Base-by-base conservation (phyloP, 2,329 filamentous ascomycete genomes). In the Talaromyces sp. region DNA sequence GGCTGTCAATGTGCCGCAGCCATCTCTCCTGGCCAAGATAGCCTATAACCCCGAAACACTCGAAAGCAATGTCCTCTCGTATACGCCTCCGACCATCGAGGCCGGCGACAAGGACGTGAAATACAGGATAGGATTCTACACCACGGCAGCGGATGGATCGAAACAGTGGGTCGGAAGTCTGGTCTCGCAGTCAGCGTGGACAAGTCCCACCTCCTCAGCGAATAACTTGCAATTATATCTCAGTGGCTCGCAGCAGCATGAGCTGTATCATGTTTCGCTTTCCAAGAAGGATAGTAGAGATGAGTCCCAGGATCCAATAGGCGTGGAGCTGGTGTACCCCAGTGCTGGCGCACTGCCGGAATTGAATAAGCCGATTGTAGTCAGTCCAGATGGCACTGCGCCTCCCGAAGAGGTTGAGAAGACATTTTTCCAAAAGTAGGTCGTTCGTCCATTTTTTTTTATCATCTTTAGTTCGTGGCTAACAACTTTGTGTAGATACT, bases 91-190 rank as follows among this genome's bases (percentile, higher is more conserved):
- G 8, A 65, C 41, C 57, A 33, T 22, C 13, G 43, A 47, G 60
- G 35, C 67, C 63, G 39, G 68, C 65, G 57, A 70, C 57, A 76
- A 83, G 69, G 77, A 82, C 62, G 80, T 82, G 71, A 83, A 87
- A 68, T 76, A 85, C 54, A 81, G 84, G 45, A 77, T 87, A 7
- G 85, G 84, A 66, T 81, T 85, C 39, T 83, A 79, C 70, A 85
- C 70, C 45, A 74, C 73, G 1, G 65, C 72, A 1, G 68, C 71
- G 31, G 60, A 50, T 22, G 74, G 73, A 52, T 58, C 72, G 16
- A 76, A 74, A 60, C 74, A 78, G 72, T 80, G 78, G 78, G 73
- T 76, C 9, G 78, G 79, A 7, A 78, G 76, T 41, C 70, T 81
- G 16, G 74, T 78, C 9, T 79, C 78, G 6, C 63, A 73, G 24